Conservation (phyloP, 2,329 filamentous ascomycete genomes). For the Ceratocystis colombiana region DNA sequence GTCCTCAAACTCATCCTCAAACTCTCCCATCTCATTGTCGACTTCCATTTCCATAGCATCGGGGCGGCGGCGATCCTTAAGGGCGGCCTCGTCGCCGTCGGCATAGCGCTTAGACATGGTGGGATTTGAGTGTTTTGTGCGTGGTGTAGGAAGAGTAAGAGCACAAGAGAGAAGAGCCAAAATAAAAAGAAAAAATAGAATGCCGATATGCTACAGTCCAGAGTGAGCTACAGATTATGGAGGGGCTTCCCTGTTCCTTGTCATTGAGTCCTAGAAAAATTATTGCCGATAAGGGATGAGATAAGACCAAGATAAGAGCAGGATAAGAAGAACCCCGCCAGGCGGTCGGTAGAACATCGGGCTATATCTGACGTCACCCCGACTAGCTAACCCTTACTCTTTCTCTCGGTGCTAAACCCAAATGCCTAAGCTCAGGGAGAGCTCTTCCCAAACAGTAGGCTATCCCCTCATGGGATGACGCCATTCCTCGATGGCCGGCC, state of each 20-base stretch:
- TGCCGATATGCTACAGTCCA: not conserved
- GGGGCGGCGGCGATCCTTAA: conserved; percentile 52
- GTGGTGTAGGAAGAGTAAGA: not conserved
- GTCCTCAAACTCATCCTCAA: conserved; percentile 91
- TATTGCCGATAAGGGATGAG: conserved; percentile 15
- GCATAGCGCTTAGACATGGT: conserved; percentile 53
- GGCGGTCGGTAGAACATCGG: not conserved
- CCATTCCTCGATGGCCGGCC: not conserved
- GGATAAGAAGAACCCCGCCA: not conserved
- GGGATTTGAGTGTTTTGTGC: not conserved
- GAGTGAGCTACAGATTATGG: not conserved
- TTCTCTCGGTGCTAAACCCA: not conserved
- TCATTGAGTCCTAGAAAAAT: conserved; percentile 15
- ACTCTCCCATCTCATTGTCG: conserved; percentile 60
- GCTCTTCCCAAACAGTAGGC: not conserved
- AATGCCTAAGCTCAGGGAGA: not conserved
- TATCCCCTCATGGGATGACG: not conserved
- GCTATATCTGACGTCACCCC: not conserved
- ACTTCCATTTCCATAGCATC: conserved; percentile 58
- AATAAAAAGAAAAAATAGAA: not conserved
- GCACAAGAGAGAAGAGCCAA: not conserved
- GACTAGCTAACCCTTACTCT: not conserved
- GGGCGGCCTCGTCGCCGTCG: conserved; percentile 39
- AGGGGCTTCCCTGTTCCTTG: not conserved
- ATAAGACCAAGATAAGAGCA: not conserved